Evolutionary conservation across 306 rosid genomes (phyloP), one percentile per base, ranked within the genome.

Genomic region (Lathyrus tuberosus): DNA sequence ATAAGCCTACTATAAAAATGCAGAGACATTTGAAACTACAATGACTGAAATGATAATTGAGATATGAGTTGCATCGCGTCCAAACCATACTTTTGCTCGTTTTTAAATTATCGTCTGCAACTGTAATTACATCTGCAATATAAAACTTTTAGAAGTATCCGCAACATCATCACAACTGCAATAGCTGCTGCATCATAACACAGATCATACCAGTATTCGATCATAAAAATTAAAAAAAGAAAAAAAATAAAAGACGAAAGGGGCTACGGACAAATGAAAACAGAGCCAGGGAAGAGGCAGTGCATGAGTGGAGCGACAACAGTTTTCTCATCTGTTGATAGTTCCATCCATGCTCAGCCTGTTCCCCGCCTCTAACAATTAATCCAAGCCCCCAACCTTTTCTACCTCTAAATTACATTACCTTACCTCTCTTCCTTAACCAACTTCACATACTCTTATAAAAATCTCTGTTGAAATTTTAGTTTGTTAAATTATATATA

Each of bases 211-310:
- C 8, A 52, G 33, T 11, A 52, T 6, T 10, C 0, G 10, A 35
- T 35, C 2, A 35, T 35, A 35, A 35, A 35, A 35, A 35, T 3
- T 26, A 26, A 26, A 26, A 26, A 26, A 7, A 35, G 1, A 7
- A 35, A 33, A 6, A 33, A 0, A 35, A 22, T n/a, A 28, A 12
- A 33, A 11, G 0, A 43, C 26, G 26, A 17, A 7, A 44, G 12
- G 53, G 51, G 20, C 0, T 16, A 37, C 17, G 57, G 24, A 65
- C 51, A 44, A 65, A 71, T 47, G 68, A 33, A 33, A 81, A 73
- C 70, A 68, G 14, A 84, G 96, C 96, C 98, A 92, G 98, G 96
- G 96, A 92, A 90, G 96, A 93, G 96, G 93, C 98, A 90, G 96
- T 90, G 98, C 96, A 93, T 90, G 94, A 84, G 88, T 75, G 58